Conservation (phyloP, 345 rosid genomes). For the Dovyalis caffra region DNA sequence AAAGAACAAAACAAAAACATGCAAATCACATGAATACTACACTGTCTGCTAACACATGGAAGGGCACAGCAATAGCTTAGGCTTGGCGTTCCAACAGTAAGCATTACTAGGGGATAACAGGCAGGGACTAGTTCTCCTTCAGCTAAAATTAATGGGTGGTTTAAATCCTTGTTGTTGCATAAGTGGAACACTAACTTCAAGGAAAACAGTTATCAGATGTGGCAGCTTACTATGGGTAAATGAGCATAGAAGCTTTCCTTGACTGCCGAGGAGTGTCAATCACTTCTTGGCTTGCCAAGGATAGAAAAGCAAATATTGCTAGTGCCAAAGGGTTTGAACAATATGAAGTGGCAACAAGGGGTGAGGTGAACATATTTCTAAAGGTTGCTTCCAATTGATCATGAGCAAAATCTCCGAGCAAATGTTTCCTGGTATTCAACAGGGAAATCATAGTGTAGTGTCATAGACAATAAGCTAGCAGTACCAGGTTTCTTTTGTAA, state of each 20-base stretch:
- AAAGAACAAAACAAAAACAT: not conserved
- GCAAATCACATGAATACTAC: not conserved
- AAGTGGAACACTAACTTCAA: not conserved
- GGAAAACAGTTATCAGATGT: not conserved
- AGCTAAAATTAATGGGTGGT: not conserved
- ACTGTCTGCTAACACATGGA: too few relatives aligned
- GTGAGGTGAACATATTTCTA: not conserved
- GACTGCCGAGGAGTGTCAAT: not conserved
- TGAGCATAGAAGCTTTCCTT: not conserved
- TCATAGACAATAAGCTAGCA: not conserved
- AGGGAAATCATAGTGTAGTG: not conserved
- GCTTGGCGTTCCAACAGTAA: not conserved
- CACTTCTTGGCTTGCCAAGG: not conserved
- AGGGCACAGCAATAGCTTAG: not conserved
- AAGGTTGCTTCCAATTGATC: not conserved
- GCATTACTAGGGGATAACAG: not conserved
- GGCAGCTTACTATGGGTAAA: not conserved
- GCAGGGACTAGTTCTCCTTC: not conserved
- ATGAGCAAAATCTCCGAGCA: not conserved
- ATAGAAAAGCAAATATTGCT: not conserved
- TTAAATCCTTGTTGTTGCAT: not conserved
- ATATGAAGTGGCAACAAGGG: not conserved
- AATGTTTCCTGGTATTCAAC: not conserved
- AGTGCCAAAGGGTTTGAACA: not conserved
- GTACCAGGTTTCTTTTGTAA: not conserved